Base-by-base conservation (phyloP, 1,284 basidiomycete species). In the Ceratobasidium sp. region DNA sequence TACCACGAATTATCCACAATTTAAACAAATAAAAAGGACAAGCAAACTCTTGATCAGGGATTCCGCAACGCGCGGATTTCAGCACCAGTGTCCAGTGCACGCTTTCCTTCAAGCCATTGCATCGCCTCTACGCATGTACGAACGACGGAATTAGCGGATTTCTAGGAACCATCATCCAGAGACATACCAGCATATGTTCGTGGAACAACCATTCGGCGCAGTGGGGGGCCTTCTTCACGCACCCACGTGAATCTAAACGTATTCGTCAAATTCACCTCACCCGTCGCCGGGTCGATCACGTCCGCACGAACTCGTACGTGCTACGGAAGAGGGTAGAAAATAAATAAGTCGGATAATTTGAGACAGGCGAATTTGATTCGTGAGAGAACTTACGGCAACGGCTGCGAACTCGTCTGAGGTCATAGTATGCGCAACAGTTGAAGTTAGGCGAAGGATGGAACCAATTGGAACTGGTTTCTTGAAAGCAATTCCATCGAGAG, bases 381-480 rank as follows among this genome's bases (percentile, higher is more conserved):
- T 47, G 35, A 52, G 41, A 38, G 44, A 21, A 81, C 86, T 74
- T 79, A 91, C 89, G 43, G 89, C 85, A 13, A 87, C 79, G 35
- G 84, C 81, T 11, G 86, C 85, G 66, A 83, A 85, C 61, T 84
- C 80, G 23, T 80, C 78, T 0, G 82, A 82, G 1, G 82, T 80
- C 0, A 82, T 82, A 0, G 88, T 87, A 76, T 90, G 86, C 21
- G 89, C 83, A 41, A 94, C 86, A 75, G 88, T 85, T 0, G 91
- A 91, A 1, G 87, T 87, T 49, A 94, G 84, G 9, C 89, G 86
- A 9, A 94, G 85, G 62, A 94, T 90, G 0, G 90, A 92, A 5
- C 92, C 93, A 64, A 94, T 93, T 1, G 91, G 90, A 0, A 95
- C 92, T 0, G 92, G 92, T n/a, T 88, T 85, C 57, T 87, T 85